Conservation (phyloP, 169 alveolate genomes). For the Eimeria nieschulzi region DNA sequence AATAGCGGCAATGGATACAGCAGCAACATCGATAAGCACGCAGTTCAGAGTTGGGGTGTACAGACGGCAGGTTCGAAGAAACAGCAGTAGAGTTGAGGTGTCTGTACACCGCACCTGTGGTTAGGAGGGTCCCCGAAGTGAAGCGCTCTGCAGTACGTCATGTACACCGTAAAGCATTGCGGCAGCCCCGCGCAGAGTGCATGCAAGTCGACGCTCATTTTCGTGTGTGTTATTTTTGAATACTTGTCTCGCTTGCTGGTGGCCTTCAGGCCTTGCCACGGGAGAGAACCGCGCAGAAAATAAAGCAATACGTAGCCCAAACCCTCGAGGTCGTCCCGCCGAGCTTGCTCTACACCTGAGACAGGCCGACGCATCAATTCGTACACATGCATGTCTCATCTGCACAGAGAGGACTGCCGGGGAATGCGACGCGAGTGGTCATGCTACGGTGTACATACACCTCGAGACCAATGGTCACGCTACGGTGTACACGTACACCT, state of each 20-base stretch:
- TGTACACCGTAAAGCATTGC: slow-evolving; percentile 89
- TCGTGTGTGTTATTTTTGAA: slow-evolving; percentile 94
- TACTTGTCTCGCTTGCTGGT: slow-evolving; percentile 96
- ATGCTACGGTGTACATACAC: too few species aligned
- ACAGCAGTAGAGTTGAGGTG: background rate
- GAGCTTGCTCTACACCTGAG: slow-evolving; percentile 90
- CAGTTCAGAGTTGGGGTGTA: background rate
- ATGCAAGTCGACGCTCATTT: slow-evolving; percentile 90
- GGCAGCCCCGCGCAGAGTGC: slow-evolving; percentile 86
- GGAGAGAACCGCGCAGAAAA: slow-evolving; percentile 95
- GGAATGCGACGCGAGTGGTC: too few species aligned
- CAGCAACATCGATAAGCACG: background rate
- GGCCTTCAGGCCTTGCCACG: slow-evolving; percentile 97
- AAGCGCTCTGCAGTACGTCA: slow-evolving; percentile 94
- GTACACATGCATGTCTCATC: background rate
- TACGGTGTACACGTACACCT: too few species aligned
- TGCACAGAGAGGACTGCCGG: too few species aligned
- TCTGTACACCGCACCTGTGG: slow-evolving; percentile 81
- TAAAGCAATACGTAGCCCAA: slow-evolving; percentile 95
- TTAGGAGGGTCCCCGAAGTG: slow-evolving; percentile 97
- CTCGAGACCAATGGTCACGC: too few species aligned
- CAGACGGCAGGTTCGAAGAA: background rate
- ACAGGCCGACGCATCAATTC: background rate
- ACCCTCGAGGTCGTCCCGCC: slow-evolving; percentile 98
- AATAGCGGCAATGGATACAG: background rate